Base-by-base conservation (phyloP, 176 grass and related monocot genomes). In the Microstegium vimineum region DNA sequence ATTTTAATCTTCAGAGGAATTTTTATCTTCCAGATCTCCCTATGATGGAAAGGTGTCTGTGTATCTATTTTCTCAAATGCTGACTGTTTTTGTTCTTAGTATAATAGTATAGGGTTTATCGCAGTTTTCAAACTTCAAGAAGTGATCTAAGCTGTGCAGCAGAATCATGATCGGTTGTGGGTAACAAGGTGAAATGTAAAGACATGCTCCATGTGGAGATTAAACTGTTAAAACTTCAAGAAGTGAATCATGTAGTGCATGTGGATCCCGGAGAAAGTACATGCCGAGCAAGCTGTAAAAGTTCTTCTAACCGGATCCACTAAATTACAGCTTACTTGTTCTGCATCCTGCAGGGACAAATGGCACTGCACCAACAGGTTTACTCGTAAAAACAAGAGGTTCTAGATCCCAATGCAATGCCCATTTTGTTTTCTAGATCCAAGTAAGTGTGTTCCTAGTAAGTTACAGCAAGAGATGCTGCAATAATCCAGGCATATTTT, bases 381-480 rank as follows among this genome's bases (percentile, higher is more conserved):
- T 75, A 69, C 47, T 79, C 3, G 37, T 34, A 30, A 79, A 88
- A 79, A 57, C 81, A 69, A 74, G n/a, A 41, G 11, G n/a, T 84
- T 69, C 28, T 80, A 49, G 87, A 89, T 84, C 87, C 87, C 87
- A 80, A 88, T 38, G 86, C 81, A 79, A n/a, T 72, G 60, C 28
- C 46, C 36, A 65, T 73, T 80, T 64, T 71, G 28, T 57, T 79
- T 74, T 72, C n/a, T 36, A 25, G 60, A 67, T 83, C 75, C 81
- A 80, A 80, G 76, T 74, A 46, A 35, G 27, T 45, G 46, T 59
- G n/a, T 0, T 23, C 27, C 49, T 76, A 33, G 15, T 41, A 69
- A 54, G 49, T 65, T 78, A 78, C 41, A 75, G 0, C 41, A 49
- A 42, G 71, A 75, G 41, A 80, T 42, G 18, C 15, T 40, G 36